Percentiles rank a stretch among this genome's conserved stretches.
Conservation (phyloP, 495 filamentous ascomycete species). For the Melanomma pulvis-pyrius region DNA sequence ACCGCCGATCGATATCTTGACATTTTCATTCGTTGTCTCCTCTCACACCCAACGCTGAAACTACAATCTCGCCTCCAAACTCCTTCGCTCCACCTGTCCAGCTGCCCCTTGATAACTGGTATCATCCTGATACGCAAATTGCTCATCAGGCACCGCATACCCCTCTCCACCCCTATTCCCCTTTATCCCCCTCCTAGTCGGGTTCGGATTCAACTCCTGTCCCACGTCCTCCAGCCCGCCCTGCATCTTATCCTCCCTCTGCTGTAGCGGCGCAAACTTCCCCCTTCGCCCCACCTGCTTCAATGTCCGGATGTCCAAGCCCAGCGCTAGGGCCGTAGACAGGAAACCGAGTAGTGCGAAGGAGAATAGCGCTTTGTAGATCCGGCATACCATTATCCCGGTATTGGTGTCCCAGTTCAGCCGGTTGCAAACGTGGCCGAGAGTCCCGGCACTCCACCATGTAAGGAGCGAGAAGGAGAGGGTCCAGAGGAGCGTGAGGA, state of each 20-base stretch:
- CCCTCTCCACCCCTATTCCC: conserved; percentile 30
- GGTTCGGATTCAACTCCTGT: conserved; percentile 19
- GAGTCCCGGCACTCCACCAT: conserved; percentile 60
- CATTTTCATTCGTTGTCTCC: no score
- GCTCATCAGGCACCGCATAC: conserved; percentile 42
- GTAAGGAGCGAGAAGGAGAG: conserved; percentile 59
- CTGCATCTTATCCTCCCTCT: conserved; percentile 19
- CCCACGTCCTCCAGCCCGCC: not conserved
- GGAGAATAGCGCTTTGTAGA: conserved; percentile 69
- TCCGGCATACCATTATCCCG: conserved; percentile 62
- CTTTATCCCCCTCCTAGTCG: conserved; percentile 18
- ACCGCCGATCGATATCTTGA: no score
- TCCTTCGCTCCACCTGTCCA: conserved; percentile 9
- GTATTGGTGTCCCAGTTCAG: conserved; percentile 60
- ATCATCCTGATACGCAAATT: conserved; percentile 43
- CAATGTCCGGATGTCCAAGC: conserved; percentile 56
- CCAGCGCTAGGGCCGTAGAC: conserved; percentile 52
- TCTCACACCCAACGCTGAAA: no score
- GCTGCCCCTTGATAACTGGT: conserved; percentile 43
- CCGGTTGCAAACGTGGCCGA: conserved; percentile 59
- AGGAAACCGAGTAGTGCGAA: conserved; percentile 59
- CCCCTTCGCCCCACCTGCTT: conserved; percentile 52
- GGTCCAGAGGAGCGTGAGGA: conserved; percentile 59
- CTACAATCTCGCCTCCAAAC: conserved; percentile 4
- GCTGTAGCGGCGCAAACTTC: conserved; percentile 47